Evolutionary conservation across 768 basidiomycete genomes (phyloP), one percentile per base, ranked within the genome.

Genomic region (Suillus hirtellus): DNA sequence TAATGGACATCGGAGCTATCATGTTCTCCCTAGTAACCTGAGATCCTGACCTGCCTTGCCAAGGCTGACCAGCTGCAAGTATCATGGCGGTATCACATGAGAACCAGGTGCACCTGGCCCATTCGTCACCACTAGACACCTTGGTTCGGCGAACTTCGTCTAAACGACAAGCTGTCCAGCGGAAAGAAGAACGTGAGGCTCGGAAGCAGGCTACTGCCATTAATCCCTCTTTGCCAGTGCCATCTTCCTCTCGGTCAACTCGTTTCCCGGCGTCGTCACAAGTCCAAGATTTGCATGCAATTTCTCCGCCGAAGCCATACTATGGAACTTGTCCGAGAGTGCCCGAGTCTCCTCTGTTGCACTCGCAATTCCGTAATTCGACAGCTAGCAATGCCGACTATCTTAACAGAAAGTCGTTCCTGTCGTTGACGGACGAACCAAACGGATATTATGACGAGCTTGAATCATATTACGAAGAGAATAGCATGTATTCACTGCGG

Each of bases 61-160:
- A 31, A 31, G 31, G 31, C 31, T 6, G 12, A 12, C 21, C 21
- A 17, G 42, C 56, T 58, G 17, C 56, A 27, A 31, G 27, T 42
- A 59, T 21, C 12, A 61, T 61, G 60, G 52, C 31, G 4, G 55
- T 21, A 56, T 8, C 52, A 2, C 15, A 61, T 35, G 44, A 58
- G 54, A 69, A 61, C 43, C 64, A 74, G 34, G 74, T 71, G 60
- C 73, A 66, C 58, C 61, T 82, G 21, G 68, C 77, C 59, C 70
- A 73, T 63, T 74, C 80, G 24, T 90, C 89, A 1, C 89, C 89
- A 8, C 78, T 89, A 46, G 82, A 86, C 46, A 77, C 81, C 3
- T 81, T 90, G 55, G 84, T 83, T 61, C 80, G 83, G 63, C 76
- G 77, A 61, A 80, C 86, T 9, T 88, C 88, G 31, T 77, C 77